These are phyloP conservation scores for Lanmaoa rubissima DNA, from an alignment of 768 basidiomycete species.

Conservation along the genomic window DNA sequence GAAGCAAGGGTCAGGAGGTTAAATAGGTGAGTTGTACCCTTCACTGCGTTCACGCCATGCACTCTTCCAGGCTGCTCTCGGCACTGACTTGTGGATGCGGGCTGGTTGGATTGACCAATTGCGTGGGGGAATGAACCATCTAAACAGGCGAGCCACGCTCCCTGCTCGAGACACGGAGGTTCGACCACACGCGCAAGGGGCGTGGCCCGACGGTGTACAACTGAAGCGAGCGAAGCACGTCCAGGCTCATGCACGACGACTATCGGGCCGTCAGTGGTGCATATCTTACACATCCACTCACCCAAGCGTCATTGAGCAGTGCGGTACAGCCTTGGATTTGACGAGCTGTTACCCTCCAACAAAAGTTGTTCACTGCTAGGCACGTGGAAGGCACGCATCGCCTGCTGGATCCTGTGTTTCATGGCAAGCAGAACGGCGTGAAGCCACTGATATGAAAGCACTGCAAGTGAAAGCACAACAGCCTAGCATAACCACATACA, in stretches of 20 bases:
- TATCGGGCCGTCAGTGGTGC: slow-evolving; percentile 8
- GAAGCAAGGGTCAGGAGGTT: slow-evolving; percentile 33
- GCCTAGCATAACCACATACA: slow-evolving; percentile 32
- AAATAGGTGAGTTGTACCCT: slow-evolving; percentile 39
- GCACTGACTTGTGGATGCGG: slow-evolving; percentile 32
- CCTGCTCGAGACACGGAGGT: slow-evolving; percentile 21
- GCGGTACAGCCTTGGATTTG: slow-evolving; percentile 11
- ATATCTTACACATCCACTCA: slow-evolving; percentile 17
- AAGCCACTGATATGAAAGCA: slow-evolving; percentile 33
- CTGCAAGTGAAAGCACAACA: slow-evolving; percentile 27
- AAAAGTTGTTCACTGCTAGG: background rate
- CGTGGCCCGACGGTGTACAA: slow-evolving; percentile 21
- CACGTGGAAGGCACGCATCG: slow-evolving; percentile 30
- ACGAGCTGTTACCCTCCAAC: background rate
- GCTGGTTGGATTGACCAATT: slow-evolving; percentile 29
- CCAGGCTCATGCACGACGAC: slow-evolving; percentile 4
- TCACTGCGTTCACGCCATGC: slow-evolving; percentile 45
- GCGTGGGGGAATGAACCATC: slow-evolving; percentile 18
- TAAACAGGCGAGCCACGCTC: slow-evolving; percentile 29
- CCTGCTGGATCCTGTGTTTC: slow-evolving; percentile 22
- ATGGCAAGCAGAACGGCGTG: slow-evolving; percentile 24
- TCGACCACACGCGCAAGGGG: slow-evolving; percentile 28
- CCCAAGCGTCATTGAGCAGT: slow-evolving; percentile 12
- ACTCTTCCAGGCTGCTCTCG: slow-evolving; percentile 25
- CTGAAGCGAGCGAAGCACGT: slow-evolving; percentile 12